Percentiles rank a stretch among this genome's conserved stretches.
These are phyloP conservation scores for Tetracladium maxilliforme DNA, from an alignment of 2,329 filamentous ascomycete genomes.

Conservation along the genomic window DNA sequence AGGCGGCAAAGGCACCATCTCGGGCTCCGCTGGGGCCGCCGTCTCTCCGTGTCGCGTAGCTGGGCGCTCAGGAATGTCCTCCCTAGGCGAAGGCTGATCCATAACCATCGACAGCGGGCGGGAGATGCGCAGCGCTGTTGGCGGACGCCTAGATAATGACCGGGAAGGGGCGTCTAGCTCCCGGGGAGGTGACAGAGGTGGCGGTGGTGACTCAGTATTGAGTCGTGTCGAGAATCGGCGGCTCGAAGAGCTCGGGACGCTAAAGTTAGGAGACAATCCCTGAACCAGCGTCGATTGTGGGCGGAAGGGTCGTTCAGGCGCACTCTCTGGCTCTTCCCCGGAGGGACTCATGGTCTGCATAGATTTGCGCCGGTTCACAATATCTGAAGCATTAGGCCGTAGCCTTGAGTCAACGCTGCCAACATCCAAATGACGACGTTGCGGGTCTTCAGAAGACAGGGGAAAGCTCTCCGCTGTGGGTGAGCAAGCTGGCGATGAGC, in stretches of 20 bases:
- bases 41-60: no score
- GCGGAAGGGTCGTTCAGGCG: constrained; percentile 3
- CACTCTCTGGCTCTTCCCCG: constrained; percentile 4
- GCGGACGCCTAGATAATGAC: no score
- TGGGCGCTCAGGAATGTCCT: no score
- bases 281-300: constrained; percentile 7
- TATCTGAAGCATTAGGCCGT: constrained; percentile 11
- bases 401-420: no score
- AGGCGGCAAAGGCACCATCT: no score
- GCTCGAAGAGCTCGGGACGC: constrained; percentile 11
- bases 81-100: no score
- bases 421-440: constrained; percentile 7
- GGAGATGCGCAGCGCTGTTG: no score
- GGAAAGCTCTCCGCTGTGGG: constrained; percentile 37
- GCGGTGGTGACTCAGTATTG: no score
- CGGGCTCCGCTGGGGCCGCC: no score
- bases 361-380: constrained; percentile 13
- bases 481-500: constrained; percentile 41
- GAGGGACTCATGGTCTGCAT: constrained; percentile 7
- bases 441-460: constrained; percentile 9
- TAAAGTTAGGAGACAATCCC: constrained; percentile 14
- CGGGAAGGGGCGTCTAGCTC: no score
- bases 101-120: no score
- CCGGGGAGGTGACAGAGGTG: no score
- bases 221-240: constrained; percentile 10